Conservation (phyloP, 2,329 filamentous ascomycete species). For the Thyridium curvatum region DNA sequence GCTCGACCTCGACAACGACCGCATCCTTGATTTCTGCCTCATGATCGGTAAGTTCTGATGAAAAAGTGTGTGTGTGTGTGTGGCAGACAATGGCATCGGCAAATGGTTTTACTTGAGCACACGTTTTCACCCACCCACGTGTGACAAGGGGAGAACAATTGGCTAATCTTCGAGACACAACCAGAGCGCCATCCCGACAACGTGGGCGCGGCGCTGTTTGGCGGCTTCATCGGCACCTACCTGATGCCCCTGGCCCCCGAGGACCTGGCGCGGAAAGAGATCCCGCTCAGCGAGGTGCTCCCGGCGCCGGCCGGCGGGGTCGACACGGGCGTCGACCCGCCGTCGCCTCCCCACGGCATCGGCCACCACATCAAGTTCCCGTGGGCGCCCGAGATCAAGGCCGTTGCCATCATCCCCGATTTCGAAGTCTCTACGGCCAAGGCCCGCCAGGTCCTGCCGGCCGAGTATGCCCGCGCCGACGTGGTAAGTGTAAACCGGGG, state of each 20-base stretch:
- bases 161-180: conserved; percentile 9
- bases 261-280: conserved; percentile 85
- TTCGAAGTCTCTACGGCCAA: conserved; percentile 95
- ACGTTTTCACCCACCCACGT: not conserved
- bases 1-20: conserved; percentile 68
- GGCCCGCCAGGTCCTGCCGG: conserved; percentile 78
- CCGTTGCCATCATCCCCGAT: conserved; percentile 89
- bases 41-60: conserved; percentile 68
- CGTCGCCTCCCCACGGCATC: conserved; percentile 84
- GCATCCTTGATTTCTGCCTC: conserved; percentile 90
- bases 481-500: conserved; percentile 52
- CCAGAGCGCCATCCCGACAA: conserved; percentile 85
- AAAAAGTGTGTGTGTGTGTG: not conserved
- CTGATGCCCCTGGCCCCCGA: conserved; percentile 85
- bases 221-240: conserved; percentile 95
- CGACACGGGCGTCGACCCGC: conserved; percentile 81
- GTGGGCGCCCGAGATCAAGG: conserved; percentile 94
- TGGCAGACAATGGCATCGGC: not conserved
- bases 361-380: conserved; percentile 94
- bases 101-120: not conserved
- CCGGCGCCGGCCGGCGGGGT: conserved; percentile 84
- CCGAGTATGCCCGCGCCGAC: conserved; percentile 71
- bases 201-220: conserved; percentile 89
- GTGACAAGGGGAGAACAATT: not conserved
- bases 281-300: conserved; percentile 88